phyloP scores from a whole-genome alignment of 1,139 yeast genomes.

The Yamadazyma trypodendri region DNA sequence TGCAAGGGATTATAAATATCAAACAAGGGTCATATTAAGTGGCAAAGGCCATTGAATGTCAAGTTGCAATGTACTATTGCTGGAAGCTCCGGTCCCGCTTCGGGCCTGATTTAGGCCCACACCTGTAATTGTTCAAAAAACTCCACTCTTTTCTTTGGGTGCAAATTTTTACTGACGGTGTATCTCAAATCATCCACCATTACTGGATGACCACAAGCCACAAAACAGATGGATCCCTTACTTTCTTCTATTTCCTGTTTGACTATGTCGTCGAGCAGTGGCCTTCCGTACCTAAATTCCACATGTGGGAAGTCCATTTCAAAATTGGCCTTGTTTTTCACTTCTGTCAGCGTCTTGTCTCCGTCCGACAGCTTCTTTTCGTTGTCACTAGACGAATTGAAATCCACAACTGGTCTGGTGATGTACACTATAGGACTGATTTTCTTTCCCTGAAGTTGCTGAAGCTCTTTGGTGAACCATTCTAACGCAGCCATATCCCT shows the following conservation, averaged over 20 bases:
- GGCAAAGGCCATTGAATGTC: no score
- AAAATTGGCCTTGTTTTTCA: not conserved
- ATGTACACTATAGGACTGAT: slow-evolving; percentile 32
- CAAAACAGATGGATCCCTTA: slow-evolving; percentile 38
- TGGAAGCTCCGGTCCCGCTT: not conserved
- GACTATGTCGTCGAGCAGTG: slow-evolving; percentile 27
- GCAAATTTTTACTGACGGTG: slow-evolving; percentile 24
- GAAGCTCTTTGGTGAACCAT: slow-evolving; percentile 37
- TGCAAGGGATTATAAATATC: no score
- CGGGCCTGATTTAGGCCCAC: slow-evolving; percentile 26
- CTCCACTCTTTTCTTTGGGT: slow-evolving; percentile 29
- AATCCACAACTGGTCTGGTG: slow-evolving; percentile 24
- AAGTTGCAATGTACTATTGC: not conserved
- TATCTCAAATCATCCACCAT: slow-evolving; percentile 53
- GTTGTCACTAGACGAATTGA: slow-evolving; percentile 6
- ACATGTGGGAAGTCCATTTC: slow-evolving; percentile 27
- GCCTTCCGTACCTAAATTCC: slow-evolving; percentile 33
- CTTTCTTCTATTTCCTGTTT: slow-evolving; percentile 26
- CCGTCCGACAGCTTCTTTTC: slow-evolving; percentile 7
- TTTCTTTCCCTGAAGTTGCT: slow-evolving; percentile 22
- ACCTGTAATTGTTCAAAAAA: slow-evolving; percentile 41
- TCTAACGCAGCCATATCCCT: slow-evolving; percentile 31
- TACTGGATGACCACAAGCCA: slow-evolving; percentile 53
- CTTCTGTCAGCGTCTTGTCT: slow-evolving; percentile 7
- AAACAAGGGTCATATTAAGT: no score